A percentile compares a stretch with the other conserved stretches of the same genome.
Evolutionary conservation across 495 filamentous ascomycete species (phyloP).

Genomic region (Xylaria bambusicola): DNA sequence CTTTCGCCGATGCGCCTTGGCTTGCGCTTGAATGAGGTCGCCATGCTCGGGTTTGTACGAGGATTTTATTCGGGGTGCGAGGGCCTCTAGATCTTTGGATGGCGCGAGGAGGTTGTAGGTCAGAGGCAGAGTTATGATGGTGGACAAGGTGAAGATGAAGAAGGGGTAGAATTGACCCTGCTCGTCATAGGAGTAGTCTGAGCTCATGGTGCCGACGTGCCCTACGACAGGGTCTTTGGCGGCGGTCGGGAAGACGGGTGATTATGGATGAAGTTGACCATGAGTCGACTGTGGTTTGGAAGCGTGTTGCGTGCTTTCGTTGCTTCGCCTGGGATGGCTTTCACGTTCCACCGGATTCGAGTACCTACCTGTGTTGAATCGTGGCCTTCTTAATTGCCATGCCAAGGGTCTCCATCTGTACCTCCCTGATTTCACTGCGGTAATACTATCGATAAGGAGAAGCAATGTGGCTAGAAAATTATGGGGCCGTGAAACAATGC

Average conservation of each 20-base stretch:
- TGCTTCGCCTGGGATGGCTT: not conserved
- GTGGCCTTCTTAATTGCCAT: slow-evolving; percentile 35
- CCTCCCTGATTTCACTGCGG: not conserved
- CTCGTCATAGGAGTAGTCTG: slow-evolving; percentile 98
- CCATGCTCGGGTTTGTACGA: slow-evolving; percentile 79
- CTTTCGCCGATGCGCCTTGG: slow-evolving; percentile 84
- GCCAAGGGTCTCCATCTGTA: slow-evolving; percentile 16
- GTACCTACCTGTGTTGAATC: slow-evolving; percentile 27
- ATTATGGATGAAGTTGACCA: slow-evolving; percentile 1
- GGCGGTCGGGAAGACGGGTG: not conserved
- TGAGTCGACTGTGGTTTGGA: slow-evolving; percentile 2
- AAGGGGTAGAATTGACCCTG: slow-evolving; percentile 99
- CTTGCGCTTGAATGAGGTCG: slow-evolving; percentile 80
- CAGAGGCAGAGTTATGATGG: slow-evolving; percentile 85
- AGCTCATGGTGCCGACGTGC: slow-evolving; percentile 69
- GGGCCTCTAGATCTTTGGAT: slow-evolving; percentile 65
- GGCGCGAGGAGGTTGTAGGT: slow-evolving; percentile 82
- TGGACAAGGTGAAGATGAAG: slow-evolving; percentile 89
- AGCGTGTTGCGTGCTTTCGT: slow-evolving; percentile 3
- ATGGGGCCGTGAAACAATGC: slow-evolving; percentile 4
- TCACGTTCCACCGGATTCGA: not conserved
- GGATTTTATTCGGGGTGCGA: slow-evolving; percentile 56
- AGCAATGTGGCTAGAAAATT: slow-evolving; percentile 15
- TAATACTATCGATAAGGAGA: slow-evolving; percentile 22
- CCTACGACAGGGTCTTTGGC: slow-evolving; percentile 32